These are phyloP conservation scores for Scedosporium apiospermum DNA, from an alignment of 2,329 filamentous ascomycete genomes.

Conservation along the genomic window DNA sequence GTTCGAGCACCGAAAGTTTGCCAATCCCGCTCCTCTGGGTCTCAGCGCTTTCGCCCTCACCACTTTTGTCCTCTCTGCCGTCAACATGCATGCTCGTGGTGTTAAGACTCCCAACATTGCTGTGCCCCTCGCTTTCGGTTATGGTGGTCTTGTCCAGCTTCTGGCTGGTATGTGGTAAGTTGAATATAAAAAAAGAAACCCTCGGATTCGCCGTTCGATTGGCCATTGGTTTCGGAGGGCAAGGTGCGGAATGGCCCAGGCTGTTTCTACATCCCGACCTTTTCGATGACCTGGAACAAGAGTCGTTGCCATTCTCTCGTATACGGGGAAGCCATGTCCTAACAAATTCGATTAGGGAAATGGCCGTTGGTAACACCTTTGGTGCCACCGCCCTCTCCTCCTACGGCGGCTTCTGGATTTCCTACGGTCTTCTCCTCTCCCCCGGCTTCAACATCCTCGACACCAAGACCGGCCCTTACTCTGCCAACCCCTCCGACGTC, in stretches of 20 bases:
- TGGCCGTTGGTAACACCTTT: slow-evolving; percentile 81
- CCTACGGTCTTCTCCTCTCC: slow-evolving; percentile 62
- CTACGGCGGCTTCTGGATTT: slow-evolving; percentile 78
- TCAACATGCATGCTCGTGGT: slow-evolving; percentile 60
- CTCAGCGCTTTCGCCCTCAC: slow-evolving; percentile 73
- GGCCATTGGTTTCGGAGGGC: background rate
- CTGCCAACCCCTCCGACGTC: slow-evolving; percentile 32
- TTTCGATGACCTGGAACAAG: background rate
- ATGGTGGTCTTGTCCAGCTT: slow-evolving; percentile 71
- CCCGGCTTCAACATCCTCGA: slow-evolving; percentile 52
- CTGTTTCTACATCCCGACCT: background rate
- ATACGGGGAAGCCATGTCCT: background rate
- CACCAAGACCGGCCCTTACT: slow-evolving; percentile 33
- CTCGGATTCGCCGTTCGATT: background rate
- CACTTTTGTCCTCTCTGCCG: slow-evolving; percentile 66
- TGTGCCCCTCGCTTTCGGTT: slow-evolving; percentile 60
- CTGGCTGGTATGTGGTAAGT: slow-evolving; percentile 79
- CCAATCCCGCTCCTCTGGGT: slow-evolving; percentile 70
- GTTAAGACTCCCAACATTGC: slow-evolving; percentile 56
- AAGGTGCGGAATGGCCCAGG: background rate
- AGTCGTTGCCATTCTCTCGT: background rate
- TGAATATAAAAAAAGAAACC: background rate
- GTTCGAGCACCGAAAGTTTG: slow-evolving; percentile 60
- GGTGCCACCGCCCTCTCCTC: slow-evolving; percentile 74
- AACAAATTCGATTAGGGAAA: slow-evolving; percentile 50